Percentiles rank a stretch among this genome's conserved stretches.
These are phyloP conservation scores for Camellia lanceoleosa DNA, from an alignment of 148 eudicot genomes.

Conservation along the genomic window DNA sequence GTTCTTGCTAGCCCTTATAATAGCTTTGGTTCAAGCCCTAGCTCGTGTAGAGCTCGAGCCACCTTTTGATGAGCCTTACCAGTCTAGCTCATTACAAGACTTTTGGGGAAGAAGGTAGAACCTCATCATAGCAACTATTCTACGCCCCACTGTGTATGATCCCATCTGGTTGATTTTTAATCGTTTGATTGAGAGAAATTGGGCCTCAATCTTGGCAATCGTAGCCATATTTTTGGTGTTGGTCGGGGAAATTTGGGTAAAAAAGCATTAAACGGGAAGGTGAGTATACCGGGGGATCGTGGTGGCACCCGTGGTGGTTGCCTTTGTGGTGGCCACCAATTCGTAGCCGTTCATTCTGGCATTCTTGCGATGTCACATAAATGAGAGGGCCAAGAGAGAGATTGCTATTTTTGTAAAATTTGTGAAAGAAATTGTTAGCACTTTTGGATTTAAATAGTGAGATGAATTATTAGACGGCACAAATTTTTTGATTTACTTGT, in stretches of 20 bases:
- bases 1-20: background rate
- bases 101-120: constrained; percentile 27
- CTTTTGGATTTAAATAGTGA: background rate
- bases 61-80: constrained; percentile 20
- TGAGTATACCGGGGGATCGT: constrained; percentile 28
- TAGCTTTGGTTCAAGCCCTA: background rate
- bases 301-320: constrained; percentile 21
- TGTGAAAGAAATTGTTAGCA: constrained; percentile 6
- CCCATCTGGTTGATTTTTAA: background rate
- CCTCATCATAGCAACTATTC: constrained; percentile 5
- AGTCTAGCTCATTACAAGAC: constrained; percentile 17
- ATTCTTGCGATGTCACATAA: constrained; percentile 27
- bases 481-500: too few species aligned
- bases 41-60: constrained; percentile 8
- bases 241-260: constrained; percentile 20
- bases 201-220: background rate
- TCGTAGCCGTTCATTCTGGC: constrained; percentile 49
- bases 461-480: background rate
- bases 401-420: constrained; percentile 30
- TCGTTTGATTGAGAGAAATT: background rate
- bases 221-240: constrained; percentile 21
- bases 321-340: constrained; percentile 37
- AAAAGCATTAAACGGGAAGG: constrained; percentile 14
- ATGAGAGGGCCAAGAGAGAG: constrained; percentile 32
- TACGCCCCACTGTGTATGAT: constrained; percentile 10